phyloP scores from a whole-genome alignment of 495 filamentous ascomycete species.

The Aspergillus cavernicola region DNA sequence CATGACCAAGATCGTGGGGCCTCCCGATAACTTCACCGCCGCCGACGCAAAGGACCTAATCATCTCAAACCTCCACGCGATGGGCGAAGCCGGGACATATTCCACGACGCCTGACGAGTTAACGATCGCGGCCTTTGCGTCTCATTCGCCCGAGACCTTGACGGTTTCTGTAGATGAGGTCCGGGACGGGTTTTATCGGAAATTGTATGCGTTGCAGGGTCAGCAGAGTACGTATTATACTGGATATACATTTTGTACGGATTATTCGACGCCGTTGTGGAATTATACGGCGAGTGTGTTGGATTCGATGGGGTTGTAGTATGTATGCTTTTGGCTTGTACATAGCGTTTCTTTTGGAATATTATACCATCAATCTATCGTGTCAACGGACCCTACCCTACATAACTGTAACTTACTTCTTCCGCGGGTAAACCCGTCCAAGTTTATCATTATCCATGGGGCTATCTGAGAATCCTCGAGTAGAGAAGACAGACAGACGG shows the following conservation, averaged over 20 bases:
- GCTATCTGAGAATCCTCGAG: too few relatives aligned
- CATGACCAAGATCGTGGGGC: constrained; percentile 36
- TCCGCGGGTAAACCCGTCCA: too few relatives aligned
- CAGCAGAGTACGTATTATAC: constrained; percentile 39
- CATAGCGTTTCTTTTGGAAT: too few relatives aligned
- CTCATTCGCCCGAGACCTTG: constrained; percentile 40
- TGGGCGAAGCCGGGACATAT: constrained; percentile 28
- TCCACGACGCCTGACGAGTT: constrained; percentile 6
- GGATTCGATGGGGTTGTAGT: neutral
- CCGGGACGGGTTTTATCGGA: constrained; percentile 31
- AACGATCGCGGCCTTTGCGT: constrained; percentile 30
- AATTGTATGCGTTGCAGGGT: constrained; percentile 38
- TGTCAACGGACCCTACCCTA: too few relatives aligned
- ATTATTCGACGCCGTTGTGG: constrained; percentile 6
- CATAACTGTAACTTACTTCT: too few relatives aligned
- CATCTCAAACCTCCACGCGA: constrained; percentile 23
- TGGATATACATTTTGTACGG: constrained; percentile 30
- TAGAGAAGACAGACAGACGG: too few relatives aligned
- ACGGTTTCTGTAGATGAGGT: constrained; percentile 30
- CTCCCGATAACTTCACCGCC: constrained; percentile 20
- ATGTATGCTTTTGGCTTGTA: neutral
- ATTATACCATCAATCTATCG: too few relatives aligned
- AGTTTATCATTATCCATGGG: too few relatives aligned
- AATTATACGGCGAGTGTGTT: neutral
- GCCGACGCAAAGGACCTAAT: constrained; percentile 26